phyloP scores from a whole-genome alignment of 345 rosid genomes.

The Erysimum cheiranthoides region DNA sequence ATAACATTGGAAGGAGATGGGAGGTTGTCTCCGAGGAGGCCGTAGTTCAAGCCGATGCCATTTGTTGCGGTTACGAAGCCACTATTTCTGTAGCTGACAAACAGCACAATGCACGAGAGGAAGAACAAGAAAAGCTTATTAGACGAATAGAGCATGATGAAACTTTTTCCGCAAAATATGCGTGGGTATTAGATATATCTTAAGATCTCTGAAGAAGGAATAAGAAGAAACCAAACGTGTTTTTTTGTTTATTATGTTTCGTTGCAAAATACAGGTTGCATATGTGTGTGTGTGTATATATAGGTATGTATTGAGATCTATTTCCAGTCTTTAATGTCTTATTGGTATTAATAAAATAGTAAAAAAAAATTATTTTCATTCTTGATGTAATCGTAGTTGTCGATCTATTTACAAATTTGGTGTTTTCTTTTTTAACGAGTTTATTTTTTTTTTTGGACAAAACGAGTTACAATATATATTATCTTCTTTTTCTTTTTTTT shows the following conservation, averaged over 20 bases:
- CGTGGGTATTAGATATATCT: background rate
- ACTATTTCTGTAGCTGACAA: background rate
- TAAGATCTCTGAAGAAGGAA: background rate
- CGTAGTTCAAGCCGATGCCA: slow-evolving; percentile 48
- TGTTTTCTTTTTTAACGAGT: background rate
- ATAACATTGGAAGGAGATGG: slow-evolving; percentile 50
- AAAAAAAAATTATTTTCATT: background rate
- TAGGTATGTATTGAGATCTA: background rate
- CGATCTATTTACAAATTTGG: slow-evolving; percentile 12
- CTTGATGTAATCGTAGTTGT: slow-evolving; percentile 6
- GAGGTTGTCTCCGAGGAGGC: slow-evolving; percentile 51
- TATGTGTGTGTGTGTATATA: background rate
- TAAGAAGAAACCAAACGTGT: background rate
- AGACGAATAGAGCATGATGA: slow-evolving; percentile 27
- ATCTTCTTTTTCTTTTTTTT: background rate
- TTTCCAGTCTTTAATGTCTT: slow-evolving; percentile 5
- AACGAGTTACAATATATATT: too few relatives aligned
- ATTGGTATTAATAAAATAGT: slow-evolving; percentile 20
- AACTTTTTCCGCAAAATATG: background rate
- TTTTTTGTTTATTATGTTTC: background rate
- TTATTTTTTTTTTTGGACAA: too few relatives aligned
- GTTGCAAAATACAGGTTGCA: slow-evolving; percentile 10
- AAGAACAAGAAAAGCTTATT: slow-evolving; percentile 20
- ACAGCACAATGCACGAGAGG: slow-evolving; percentile 18
- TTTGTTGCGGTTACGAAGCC: slow-evolving; percentile 12